Evolutionary conservation across 805 yeast species (phyloP), one percentile per base, ranked within the genome.

Genomic region (Metschnikowia proteae): DNA sequence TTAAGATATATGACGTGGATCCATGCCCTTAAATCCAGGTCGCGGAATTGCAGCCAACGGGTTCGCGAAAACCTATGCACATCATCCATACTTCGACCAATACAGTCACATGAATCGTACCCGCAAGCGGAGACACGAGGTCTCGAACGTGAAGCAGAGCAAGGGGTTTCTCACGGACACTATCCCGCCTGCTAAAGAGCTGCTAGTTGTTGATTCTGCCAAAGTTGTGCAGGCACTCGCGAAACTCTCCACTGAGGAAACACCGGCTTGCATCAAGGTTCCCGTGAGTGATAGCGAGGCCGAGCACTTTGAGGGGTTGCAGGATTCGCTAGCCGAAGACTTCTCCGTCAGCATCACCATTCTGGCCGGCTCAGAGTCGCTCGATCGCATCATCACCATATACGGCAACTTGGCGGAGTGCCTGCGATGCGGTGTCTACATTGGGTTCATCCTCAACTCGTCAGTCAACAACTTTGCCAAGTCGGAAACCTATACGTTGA

Each of bases 351-450:
- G 38, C 23, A 13, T 42, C 25, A 34, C 45, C 9, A 26, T 42
- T 8, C 45, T 42, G 45, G 22, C 32, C 30, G 30, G 26, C 25
- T 32, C 45, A 6, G 38, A n/a, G 30, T 32, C 38, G 25, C 53
- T 68, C 6, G 75, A 71, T 36, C 49, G 71, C 40, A 60, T 58
- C 43, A 44, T 71, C 5, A 55, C 68, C 1, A 31, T 73, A 5
- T 59, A 59, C 41, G 77, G 77, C 1, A 45, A 9, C 28, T 52
- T 23, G 50, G 52, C 6, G 44, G 55, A 6, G 51, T 62, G n/a
- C 41, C 65, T 25, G 50, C 62, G 61, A 36, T 61, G 66, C 4
- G 59, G 60, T 4, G 45, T 66, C 2, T 70, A 51, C 42, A 40
- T 67, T 9, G 52, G 68, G 3, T 72, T 58, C 49, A 30, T 63